Base-by-base conservation (phyloP, 2,329 filamentous ascomycete species). In the Trichoderma sp. region DNA sequence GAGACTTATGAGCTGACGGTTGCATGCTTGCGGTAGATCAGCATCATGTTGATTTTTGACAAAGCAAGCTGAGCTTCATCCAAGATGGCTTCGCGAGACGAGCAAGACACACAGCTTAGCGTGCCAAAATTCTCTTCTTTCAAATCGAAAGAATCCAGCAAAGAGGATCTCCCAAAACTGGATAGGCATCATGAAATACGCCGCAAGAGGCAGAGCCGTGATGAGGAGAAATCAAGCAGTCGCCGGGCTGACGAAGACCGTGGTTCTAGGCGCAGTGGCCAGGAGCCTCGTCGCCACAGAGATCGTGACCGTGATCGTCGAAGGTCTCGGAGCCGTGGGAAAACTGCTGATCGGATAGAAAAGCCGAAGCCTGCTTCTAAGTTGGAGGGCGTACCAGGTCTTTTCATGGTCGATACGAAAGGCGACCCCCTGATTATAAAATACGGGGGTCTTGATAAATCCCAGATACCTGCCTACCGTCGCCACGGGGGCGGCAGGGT, bases 71-170 rank as follows among this genome's bases (percentile, higher is more conserved):
- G 57, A 68, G 56, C 33, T 33, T 68, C 27, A 33, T 56, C 14
- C 21, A 56, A 58, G 19, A 68, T 68, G 65, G 57, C 65, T 10
- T 61, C 65, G 16, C 37, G 19, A 61, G 57, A 68, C 57, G 57
- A 33, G 21, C 56, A 61, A 33, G 31, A 64, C 21, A 10, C 52
- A 10, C 71, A 73, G 13, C 52, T 76, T 35, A 76, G 73, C 19
- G 73, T 74, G 5, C 92, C 92, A 6, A 93, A 89, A 74, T 94
- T 95, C 76, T 84, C 88, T 24, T 94, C 92, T 72, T 95, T 94
- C 82, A 90, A 86, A 73, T 62, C 87, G 43, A 77, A 75, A 27
- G 72, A 72, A 13, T n/a, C 75, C 0, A 60, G 40, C 64, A 62
- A 86, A 70, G 86, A 84, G 70, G 47, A 47, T 21, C 66, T 75